Evolutionary conservation across 805 yeast genomes (phyloP), one percentile per base, ranked within the genome.

Genomic region (Candida cerambycidarum): DNA sequence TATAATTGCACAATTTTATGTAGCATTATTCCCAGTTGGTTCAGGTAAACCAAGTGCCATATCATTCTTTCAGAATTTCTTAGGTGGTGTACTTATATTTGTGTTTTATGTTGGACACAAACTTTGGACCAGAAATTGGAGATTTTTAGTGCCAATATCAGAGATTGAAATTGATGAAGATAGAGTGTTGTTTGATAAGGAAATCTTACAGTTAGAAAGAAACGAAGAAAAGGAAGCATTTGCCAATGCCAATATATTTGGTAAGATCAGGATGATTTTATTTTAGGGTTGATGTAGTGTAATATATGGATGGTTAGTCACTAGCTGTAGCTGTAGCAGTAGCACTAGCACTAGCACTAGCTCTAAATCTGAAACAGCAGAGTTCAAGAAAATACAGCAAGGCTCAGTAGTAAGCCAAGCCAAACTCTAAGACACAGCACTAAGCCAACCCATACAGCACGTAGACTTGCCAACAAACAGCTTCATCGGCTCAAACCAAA

Each of bases 1-100:
- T 39, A 58, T 69, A 49, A 54, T 69, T 42, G 72, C 69, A 17
- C 74, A 69, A 52, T 69, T 69, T 53, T 69, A 72, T 72, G 68
- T 69, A 37, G 71, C 75, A 4, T 63, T 69, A 43, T 69, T 48
- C 59, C 75, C 75, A 7, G 48, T 60, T 43, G 68, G 61, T 3
- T 52, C 53, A 8, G 50, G 55, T 15, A 56, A 45, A 23, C 61
- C 65, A n/a, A 46, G 53, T 39, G 68, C 57, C 12, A 35, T 44
- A 11, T 52, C 54, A 43, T 65, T 65, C 43, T 65, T 65, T 57
- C 62, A 65, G 42, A 51, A 50, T 33, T 65, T 65, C 50, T 53
- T 65, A 42, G 70, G 66, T 38, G 66, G 61, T 18, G 50, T 59
- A 17, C 65, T 65, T n/a, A 53, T 65, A 25, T 35, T 64, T 16